Evolutionary conservation across 2,329 filamentous ascomycete species (phyloP).

Genomic region (Dothideomycetes sp.): DNA sequence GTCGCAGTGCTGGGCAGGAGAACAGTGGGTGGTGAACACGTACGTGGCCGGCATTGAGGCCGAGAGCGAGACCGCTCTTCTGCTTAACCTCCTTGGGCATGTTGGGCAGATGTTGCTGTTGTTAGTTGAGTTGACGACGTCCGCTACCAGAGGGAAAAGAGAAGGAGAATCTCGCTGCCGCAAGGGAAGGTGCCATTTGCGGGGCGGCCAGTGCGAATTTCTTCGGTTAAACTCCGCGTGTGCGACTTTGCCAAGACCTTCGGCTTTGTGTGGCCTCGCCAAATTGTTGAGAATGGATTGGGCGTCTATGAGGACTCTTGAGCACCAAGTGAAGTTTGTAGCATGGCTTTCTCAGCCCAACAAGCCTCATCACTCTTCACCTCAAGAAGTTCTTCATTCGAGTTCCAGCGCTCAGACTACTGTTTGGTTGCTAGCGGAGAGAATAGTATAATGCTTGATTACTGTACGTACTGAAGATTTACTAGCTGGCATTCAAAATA

Average conservation of each 20-base stretch:
- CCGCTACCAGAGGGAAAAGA: slow-evolving; percentile 4
- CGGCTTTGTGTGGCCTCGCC: slow-evolving; percentile 17
- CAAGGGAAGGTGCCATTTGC: background rate
- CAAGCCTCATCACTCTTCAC: too few relatives aligned
- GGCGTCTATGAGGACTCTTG: background rate
- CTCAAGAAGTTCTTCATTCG: too few relatives aligned
- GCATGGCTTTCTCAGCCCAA: background rate
- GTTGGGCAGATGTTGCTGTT: slow-evolving; percentile 23
- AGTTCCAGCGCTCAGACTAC: too few relatives aligned
- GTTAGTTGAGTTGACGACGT: slow-evolving; percentile 15
- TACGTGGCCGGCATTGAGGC: slow-evolving; percentile 60
- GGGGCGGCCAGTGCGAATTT: too few relatives aligned
- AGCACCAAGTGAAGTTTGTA: background rate
- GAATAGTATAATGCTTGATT: too few relatives aligned
- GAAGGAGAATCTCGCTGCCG: background rate
- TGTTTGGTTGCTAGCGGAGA: too few relatives aligned
- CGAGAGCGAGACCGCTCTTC: slow-evolving; percentile 47
- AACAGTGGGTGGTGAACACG: slow-evolving; percentile 29
- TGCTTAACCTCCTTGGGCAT: slow-evolving; percentile 48
- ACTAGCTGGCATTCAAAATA: too few relatives aligned
- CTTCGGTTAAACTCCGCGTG: slow-evolving; percentile 14
- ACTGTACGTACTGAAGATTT: too few relatives aligned
- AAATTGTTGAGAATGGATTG: too few relatives aligned
- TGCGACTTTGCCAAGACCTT: slow-evolving; percentile 17
- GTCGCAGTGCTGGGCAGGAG: slow-evolving; percentile 16